Conservation (phyloP, 2,329 filamentous ascomycete genomes). For the Tolypocladium tropicale region DNA sequence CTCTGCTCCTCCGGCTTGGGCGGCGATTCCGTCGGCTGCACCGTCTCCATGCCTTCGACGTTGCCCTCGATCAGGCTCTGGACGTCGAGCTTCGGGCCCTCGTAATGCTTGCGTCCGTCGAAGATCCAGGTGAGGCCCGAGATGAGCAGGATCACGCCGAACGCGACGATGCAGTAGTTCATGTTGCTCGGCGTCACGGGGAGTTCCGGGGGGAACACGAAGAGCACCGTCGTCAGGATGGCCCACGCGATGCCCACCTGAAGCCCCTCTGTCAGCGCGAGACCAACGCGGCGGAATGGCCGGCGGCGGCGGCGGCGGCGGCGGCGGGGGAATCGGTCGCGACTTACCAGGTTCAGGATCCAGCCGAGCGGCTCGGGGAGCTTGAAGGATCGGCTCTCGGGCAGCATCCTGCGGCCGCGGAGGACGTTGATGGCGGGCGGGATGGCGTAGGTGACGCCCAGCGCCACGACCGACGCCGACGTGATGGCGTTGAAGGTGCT, state of each 20-base stretch:
- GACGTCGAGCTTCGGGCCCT: constrained; percentile 20
- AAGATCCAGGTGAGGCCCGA: constrained; percentile 32
- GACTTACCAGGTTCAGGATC: constrained; percentile 18
- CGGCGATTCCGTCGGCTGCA: neutral
- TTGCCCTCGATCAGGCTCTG: constrained; percentile 2
- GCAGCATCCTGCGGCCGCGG: constrained; percentile 55
- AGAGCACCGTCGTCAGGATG: constrained; percentile 61
- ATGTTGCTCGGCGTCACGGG: constrained; percentile 58
- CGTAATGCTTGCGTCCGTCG: constrained; percentile 38
- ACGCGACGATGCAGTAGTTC: constrained; percentile 46
- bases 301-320: no score
- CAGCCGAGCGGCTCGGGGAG: constrained; percentile 25
- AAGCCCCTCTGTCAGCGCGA: neutral
- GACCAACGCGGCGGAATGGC: neutral
- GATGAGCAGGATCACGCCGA: constrained; percentile 36
- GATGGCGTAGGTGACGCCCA: constrained; percentile 66
- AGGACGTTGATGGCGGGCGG: constrained; percentile 61
- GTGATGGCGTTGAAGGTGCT: constrained; percentile 64
- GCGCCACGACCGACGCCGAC: constrained; percentile 61
- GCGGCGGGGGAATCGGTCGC: no score
- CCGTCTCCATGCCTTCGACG: constrained; percentile 3
- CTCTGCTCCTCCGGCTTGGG: neutral
- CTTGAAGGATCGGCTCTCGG: constrained; percentile 32
- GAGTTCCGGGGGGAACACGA: constrained; percentile 60
- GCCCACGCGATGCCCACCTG: constrained; percentile 51